Evolutionary conservation across 73 alveolate genomes (phyloP).

Genomic region (Urostyla sp.): DNA sequence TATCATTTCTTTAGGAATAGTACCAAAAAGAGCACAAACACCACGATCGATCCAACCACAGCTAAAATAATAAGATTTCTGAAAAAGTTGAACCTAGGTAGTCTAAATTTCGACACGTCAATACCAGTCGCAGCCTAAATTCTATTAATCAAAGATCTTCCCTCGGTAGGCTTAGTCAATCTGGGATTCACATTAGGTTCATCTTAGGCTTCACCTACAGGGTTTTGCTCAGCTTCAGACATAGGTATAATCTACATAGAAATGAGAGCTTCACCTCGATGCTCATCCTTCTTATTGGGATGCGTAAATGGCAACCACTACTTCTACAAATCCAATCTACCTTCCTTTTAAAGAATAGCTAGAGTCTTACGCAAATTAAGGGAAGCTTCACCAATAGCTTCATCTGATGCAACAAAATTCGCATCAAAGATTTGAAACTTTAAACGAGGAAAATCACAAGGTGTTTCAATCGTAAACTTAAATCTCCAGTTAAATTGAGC

Average conservation of each 20-base stretch:
- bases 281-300: conserved; percentile 76
- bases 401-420: conserved; percentile 79
- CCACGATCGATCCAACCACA: conserved; percentile 6
- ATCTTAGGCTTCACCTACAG: conserved; percentile 95
- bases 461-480: conserved; percentile 83
- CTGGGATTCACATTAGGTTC: conserved; percentile 97
- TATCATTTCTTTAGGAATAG: conserved; percentile 38
- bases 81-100: conserved; percentile 45
- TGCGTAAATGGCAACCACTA: conserved; percentile 69
- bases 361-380: conserved; percentile 71
- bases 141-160: conserved; percentile 89
- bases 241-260: conserved; percentile 75
- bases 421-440: conserved; percentile 88
- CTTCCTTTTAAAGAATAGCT: conserved; percentile 76
- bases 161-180: conserved; percentile 88
- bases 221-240: conserved; percentile 73
- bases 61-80: conserved; percentile 37
- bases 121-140: conserved; percentile 28
- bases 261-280: conserved; percentile 64
- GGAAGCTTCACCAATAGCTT: conserved; percentile 80
- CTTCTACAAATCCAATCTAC: conserved; percentile 75
- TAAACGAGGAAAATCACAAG: conserved; percentile 93
- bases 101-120: conserved; percentile 44
- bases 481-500: conserved; percentile 95
- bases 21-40: background rate